Base-by-base conservation (phyloP, 768 basidiomycete species). In the Sporobolomyces pararoseus region DNA sequence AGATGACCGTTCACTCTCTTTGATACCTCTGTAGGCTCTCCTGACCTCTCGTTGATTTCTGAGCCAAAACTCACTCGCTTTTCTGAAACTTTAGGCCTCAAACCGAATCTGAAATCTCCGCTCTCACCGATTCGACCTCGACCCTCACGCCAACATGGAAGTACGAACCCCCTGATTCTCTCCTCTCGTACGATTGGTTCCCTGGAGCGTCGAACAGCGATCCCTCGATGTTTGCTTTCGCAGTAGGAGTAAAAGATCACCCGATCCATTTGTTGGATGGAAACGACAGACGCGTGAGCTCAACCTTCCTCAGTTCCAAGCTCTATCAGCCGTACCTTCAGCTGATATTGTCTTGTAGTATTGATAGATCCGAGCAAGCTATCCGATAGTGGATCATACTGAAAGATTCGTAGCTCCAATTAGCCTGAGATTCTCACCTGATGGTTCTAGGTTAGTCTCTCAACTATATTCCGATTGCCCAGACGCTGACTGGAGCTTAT, bases 371-470 rank as follows among this genome's bases (percentile, higher is more conserved):
- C 86, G 94, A 23, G 95, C 93, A 0, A 93, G 91, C 1, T 97
- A 98, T 78, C 83, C 83, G 47, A 95, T 97, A 46, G 84, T 97
- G 14, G 93, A 97, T 78, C 94, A 98, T 75, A 83, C 89, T n/a
- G 95, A 97, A 80, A 85, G 93, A 37, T 86, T 90, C 63, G 82
- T 96, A 47, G 92, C 91, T 0, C 93, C 95, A 0, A 88, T 91
- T 63, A 86, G 86, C 73, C 82, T 97, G 67, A 83, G 88, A 0
- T 97, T 96, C 79, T 89, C 90, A 74, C 78, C 83, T 2, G 80
- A 84, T 7, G 86, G 85, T 0, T 82, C 86, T 42, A 88, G 83
- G 92, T 92, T 65, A 63, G 46, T 47, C 21, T 47, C 21, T 47
- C 21, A 47, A 23, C 46, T 12, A 14, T 47, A 13, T 42, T 42